Percentiles rank a stretch among this genome's conserved stretches.
phyloP scores from a whole-genome alignment of 2,329 filamentous ascomycete species.

The Fulvia fulva region DNA sequence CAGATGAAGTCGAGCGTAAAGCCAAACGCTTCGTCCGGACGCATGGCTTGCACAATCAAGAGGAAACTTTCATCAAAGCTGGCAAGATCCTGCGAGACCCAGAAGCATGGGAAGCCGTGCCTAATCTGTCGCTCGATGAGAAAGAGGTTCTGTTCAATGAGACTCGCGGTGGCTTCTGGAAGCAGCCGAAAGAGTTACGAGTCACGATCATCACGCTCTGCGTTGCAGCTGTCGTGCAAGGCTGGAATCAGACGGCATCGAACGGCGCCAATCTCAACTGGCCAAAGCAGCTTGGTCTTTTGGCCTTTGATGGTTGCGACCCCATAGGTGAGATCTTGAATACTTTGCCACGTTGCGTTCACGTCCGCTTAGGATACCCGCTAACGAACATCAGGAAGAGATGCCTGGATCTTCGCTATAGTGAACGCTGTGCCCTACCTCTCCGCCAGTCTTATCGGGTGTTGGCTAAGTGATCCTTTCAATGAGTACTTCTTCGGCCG shows the following conservation, averaged over 20 bases:
- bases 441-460: constrained; percentile 28
- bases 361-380: no score
- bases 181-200: constrained; percentile 31
- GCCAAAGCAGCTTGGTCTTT: constrained; percentile 29
- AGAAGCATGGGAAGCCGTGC: constrained; percentile 24
- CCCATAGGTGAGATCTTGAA: constrained; percentile 5
- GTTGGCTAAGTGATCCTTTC: constrained; percentile 32
- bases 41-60: constrained; percentile 15
- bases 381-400: constrained; percentile 1
- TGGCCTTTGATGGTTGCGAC: constrained; percentile 16
- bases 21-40: constrained; percentile 13
- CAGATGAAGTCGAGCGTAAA: constrained; percentile 16
- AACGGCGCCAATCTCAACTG: constrained; percentile 35
- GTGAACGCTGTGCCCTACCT: constrained; percentile 35
- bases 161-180: constrained; percentile 21
- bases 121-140: constrained; percentile 23
- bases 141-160: constrained; percentile 19
- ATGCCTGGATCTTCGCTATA: constrained; percentile 30
- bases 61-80: constrained; percentile 22
- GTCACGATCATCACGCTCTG: constrained; percentile 33
- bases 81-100: constrained; percentile 27
- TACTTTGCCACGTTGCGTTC: no score
- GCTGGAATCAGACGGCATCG: constrained; percentile 31
- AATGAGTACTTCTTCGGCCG: constrained; percentile 33
- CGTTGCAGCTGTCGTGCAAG: constrained; percentile 35